Evolutionary conservation across 176 grass and related monocot genomes (phyloP), one percentile per base, ranked within the genome.

Genomic region (Oropetium thomaeum): DNA sequence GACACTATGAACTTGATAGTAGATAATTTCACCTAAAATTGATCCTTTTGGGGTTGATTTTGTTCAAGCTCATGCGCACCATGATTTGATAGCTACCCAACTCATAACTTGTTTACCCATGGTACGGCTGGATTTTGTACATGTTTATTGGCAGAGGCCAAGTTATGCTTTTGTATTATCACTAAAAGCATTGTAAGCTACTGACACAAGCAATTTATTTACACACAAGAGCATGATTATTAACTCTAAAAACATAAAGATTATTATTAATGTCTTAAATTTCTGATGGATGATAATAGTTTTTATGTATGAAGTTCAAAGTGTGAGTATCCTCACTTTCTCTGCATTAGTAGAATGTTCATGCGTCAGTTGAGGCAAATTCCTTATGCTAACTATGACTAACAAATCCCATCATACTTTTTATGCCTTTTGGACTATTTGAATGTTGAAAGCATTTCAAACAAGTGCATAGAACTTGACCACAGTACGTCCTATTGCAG

Each of bases 401-500:
- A 39, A 65, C 27, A 44, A n/a, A 28, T 22, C 4, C 15, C 39
- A 71, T 73, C 22, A 58, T 65, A 73, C 1, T 17, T 73, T 76
- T 15, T 33, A 25, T 19, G 58, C 20, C 19, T 38, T 64, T 47
- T 69, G 8, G 33, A 40, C 15, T 65, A 13, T 19, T 47, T 9
- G 39, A 9, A 31, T 41, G 33, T 52, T 59, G 62, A 77, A 52
- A 52, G 9, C 7, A 41, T 57, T 71, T 77, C 25, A 29, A 59
- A 40, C 34, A 37, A 76, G 61, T 38, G 19, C 75, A n/a, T 81
- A 76, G 32, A 58, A 35, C 27, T 65, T 82, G 67, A 82, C 51
- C 52, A 51, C 61, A 71, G 17, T 69, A 27, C 45, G 49, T 67
- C n/a, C 43, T 70, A 19, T 88, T 42, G 79, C 86, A 98, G 96